Conservation (phyloP, 345 rosid genomes). For the Rhodamnia rubescens region DNA sequence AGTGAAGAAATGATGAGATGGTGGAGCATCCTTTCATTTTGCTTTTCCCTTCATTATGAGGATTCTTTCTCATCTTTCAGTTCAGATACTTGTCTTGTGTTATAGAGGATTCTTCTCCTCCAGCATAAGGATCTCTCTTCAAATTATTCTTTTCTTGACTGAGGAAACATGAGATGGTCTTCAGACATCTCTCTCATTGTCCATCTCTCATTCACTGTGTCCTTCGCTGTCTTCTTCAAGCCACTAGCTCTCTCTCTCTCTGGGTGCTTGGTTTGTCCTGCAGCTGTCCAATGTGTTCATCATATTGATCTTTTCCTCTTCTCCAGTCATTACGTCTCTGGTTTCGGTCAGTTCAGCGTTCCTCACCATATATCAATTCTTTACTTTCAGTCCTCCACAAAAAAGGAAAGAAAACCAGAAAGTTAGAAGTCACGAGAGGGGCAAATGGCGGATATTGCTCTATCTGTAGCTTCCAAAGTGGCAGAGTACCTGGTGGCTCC, state of each 20-base stretch:
- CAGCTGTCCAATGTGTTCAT: neutral
- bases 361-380: neutral
- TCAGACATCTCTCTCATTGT: neutral
- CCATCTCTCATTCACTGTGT: neutral
- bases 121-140: neutral
- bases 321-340: neutral
- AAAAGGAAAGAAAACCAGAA: neutral
- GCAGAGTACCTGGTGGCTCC: neutral
- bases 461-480: neutral
- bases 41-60: neutral
- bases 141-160: neutral
- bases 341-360: neutral
- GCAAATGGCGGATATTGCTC: neutral
- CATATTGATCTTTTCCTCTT: neutral
- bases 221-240: neutral
- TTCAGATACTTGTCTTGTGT: neutral
- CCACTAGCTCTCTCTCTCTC: neutral
- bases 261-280: neutral
- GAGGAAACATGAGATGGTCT: too few species aligned
- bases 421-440: neutral
- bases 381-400: neutral
- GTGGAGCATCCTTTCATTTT: neutral
- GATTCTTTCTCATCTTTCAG: neutral
- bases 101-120: neutral
- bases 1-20: neutral